Percentiles rank a stretch among this genome's conserved stretches.
These are phyloP conservation scores for Fusarium sambucinum DNA, from an alignment of 2,329 filamentous ascomycete genomes.

Conservation along the genomic window DNA sequence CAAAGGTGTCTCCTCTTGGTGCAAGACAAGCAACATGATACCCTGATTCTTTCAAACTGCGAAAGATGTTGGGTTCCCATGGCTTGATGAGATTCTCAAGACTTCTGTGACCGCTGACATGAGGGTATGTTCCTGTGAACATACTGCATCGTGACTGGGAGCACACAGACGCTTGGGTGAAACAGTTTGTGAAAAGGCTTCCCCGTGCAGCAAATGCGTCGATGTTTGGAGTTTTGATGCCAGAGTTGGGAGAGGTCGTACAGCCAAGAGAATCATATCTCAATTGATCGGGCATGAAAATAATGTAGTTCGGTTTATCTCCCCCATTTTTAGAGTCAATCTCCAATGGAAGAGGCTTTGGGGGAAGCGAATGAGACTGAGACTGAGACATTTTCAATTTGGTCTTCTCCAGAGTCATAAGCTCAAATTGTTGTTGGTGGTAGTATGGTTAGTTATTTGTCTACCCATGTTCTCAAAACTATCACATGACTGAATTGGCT, in stretches of 20 bases:
- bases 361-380: constrained; percentile 3
- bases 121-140: constrained; percentile 61
- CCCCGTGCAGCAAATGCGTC: constrained; percentile 55
- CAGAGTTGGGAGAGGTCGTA: constrained; percentile 40
- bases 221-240: constrained; percentile 56
- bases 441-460: neutral
- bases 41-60: constrained; percentile 57
- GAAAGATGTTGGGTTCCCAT: constrained; percentile 62
- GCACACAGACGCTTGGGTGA: constrained; percentile 60
- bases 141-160: constrained; percentile 61
- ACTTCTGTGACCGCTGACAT: constrained; percentile 60
- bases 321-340: constrained; percentile 48
- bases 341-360: constrained; percentile 43
- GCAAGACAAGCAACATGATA: constrained; percentile 62
- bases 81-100: constrained; percentile 62
- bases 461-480: neutral
- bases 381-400: constrained; percentile 24
- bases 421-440: too few species aligned
- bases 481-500: neutral
- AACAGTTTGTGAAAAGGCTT: constrained; percentile 60
- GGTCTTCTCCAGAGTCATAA: neutral
- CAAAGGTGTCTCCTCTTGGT: constrained; percentile 58
- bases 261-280: constrained; percentile 59
- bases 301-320: constrained; percentile 53
- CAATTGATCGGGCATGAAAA: constrained; percentile 64